Conservation (phyloP, 108 stramenopile species). For the Skeletonema potamos region DNA sequence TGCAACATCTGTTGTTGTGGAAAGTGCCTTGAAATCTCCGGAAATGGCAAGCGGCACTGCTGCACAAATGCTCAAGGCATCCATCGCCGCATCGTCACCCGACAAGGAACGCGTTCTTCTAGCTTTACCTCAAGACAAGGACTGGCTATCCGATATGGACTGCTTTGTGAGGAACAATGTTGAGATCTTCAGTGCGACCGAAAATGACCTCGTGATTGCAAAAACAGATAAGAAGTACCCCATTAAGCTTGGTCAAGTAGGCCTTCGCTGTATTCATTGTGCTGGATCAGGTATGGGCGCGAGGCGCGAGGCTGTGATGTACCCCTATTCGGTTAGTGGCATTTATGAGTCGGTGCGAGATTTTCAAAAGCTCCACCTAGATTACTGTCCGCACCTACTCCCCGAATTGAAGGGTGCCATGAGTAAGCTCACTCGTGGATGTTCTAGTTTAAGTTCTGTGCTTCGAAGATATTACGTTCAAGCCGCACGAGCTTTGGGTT, state of each 20-base stretch:
- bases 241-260: constrained; percentile 72
- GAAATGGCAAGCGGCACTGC: constrained; percentile 1
- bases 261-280: constrained; percentile 84
- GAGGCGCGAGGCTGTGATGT: constrained; percentile 59
- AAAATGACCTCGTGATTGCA: constrained; percentile 62
- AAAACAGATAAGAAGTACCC: constrained; percentile 52
- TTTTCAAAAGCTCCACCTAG: constrained; percentile 80
- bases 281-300: constrained; percentile 40
- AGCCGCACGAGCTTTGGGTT: constrained; percentile 74
- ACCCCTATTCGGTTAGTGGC: constrained; percentile 76
- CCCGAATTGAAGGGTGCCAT: constrained; percentile 48
- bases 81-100: not conserved
- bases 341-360: constrained; percentile 85
- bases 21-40: constrained; percentile 8
- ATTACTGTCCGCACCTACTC: constrained; percentile 65
- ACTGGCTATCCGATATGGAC: constrained; percentile 84
- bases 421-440: constrained; percentile 45
- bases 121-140: constrained; percentile 83
- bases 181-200: constrained; percentile 77
- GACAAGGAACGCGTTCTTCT: constrained; percentile 52
- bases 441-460: constrained; percentile 76
- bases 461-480: constrained; percentile 79
- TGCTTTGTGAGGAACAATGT: constrained; percentile 77
- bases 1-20: not conserved
- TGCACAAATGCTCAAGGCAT: not conserved